These are phyloP conservation scores for Penicillium sp. DNA, from an alignment of 2,329 filamentous ascomycete genomes.

Conservation along the genomic window DNA sequence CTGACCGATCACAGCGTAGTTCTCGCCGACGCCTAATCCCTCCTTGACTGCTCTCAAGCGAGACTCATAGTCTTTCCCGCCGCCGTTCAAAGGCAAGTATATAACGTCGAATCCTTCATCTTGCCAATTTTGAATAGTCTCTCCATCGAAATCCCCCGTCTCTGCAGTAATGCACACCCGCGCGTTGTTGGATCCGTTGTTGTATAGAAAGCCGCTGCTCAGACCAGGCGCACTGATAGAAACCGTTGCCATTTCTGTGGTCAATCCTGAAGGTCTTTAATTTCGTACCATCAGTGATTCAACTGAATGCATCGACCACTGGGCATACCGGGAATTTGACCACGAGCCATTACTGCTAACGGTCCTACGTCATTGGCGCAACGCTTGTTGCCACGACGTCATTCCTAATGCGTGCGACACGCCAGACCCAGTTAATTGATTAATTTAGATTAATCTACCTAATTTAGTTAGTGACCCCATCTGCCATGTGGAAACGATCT, in stretches of 20 bases:
- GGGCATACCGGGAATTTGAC: neutral
- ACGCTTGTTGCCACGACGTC: conserved; percentile 14
- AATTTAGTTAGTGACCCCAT: too few species aligned
- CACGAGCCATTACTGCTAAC: conserved; percentile 5
- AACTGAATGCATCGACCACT: neutral
- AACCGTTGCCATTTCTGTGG: conserved; percentile 27
- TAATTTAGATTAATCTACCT: neutral
- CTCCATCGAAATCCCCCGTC: conserved; percentile 47
- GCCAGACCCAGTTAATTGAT: conserved; percentile 7
- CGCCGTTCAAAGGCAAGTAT: conserved; percentile 52
- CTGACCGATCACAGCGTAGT: conserved; percentile 58
- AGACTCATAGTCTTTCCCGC: conserved; percentile 48
- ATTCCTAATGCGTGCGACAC: conserved; percentile 13
- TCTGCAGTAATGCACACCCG: conserved; percentile 33
- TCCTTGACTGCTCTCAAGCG: conserved; percentile 50
- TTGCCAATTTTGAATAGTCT: conserved; percentile 50
- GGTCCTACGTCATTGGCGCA: conserved; percentile 14
- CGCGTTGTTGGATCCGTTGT: conserved; percentile 29
- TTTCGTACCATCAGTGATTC: neutral
- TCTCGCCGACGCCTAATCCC: conserved; percentile 52
- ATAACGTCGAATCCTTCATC: conserved; percentile 56
- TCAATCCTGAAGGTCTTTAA: neutral
- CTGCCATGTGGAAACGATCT: too few species aligned
- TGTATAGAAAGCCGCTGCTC: conserved; percentile 31
- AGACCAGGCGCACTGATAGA: conserved; percentile 32